Evolutionary conservation across 768 basidiomycete genomes (phyloP).

Genomic region (Suillus hirtellus): DNA sequence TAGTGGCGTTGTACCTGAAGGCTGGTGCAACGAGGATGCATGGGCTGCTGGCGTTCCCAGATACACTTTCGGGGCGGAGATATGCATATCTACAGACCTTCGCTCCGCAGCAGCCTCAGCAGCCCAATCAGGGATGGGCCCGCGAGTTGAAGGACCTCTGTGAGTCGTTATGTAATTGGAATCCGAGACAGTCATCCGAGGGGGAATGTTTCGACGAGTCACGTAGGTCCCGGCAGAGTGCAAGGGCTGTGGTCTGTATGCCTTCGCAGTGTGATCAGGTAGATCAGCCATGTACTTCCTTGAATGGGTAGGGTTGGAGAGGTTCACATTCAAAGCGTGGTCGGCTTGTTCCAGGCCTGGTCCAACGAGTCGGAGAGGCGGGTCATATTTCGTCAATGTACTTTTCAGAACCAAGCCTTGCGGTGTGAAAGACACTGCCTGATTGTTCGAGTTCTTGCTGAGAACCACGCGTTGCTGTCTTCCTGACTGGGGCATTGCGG

Average conservation of each 20-base stretch:
- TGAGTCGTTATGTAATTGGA: background rate
- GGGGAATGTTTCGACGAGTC: background rate
- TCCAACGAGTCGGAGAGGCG: conserved; percentile 4
- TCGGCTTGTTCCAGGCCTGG: background rate
- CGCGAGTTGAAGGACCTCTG: background rate
- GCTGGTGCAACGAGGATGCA: background rate
- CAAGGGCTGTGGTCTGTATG: background rate
- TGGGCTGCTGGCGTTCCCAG: background rate
- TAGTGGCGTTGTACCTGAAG: background rate
- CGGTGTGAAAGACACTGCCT: background rate
- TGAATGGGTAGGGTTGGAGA: background rate
- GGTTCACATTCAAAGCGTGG: background rate
- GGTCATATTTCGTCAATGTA: background rate
- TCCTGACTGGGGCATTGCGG: background rate
- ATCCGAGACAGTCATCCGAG: background rate
- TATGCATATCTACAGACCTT: background rate
- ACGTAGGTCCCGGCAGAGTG: background rate
- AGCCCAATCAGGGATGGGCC: background rate
- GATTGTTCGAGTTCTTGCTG: background rate
- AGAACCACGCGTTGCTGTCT: background rate
- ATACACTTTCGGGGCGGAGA: background rate
- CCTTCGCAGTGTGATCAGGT: background rate
- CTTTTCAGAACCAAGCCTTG: conserved; percentile 1
- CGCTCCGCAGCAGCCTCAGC: conserved; percentile 1
- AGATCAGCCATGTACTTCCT: background rate